A percentile compares a stretch with the other conserved stretches of the same genome.
These are phyloP conservation scores for Alternaria arborescens DNA, from an alignment of 2,329 filamentous ascomycete genomes.

Conservation along the genomic window DNA sequence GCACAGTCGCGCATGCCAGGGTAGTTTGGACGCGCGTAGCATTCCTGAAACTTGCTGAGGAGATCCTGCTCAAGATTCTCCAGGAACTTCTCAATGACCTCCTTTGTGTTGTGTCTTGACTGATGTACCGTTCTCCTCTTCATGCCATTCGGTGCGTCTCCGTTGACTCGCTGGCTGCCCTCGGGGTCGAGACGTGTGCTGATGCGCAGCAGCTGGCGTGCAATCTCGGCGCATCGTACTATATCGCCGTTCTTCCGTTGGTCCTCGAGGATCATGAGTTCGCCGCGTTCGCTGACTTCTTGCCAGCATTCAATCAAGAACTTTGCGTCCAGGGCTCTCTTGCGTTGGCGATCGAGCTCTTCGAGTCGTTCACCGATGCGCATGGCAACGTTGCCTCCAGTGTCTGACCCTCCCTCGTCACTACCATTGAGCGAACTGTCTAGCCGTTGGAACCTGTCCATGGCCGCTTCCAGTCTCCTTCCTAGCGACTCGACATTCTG, in stretches of 20 bases:
- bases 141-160: conserved; percentile 59
- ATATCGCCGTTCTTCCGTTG: conserved; percentile 89
- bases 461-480: conserved; percentile 88
- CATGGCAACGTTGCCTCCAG: conserved; percentile 86
- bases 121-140: conserved; percentile 44
- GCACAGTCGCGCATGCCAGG: conserved; percentile 98
- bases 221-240: conserved; percentile 91
- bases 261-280: conserved; percentile 86
- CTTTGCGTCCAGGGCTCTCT: conserved; percentile 88
- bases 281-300: conserved; percentile 89
- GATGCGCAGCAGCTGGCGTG: conserved; percentile 90
- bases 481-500: conserved; percentile 88
- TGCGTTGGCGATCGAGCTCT: conserved; percentile 90
- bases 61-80: conserved; percentile 96
- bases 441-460: conserved; percentile 88
- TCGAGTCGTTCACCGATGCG: conserved; percentile 94
- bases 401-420: conserved; percentile 62
- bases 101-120: conserved; percentile 73
- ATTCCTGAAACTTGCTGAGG: conserved; percentile 95
- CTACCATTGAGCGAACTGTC: conserved; percentile 80
- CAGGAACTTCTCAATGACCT: conserved; percentile 95
- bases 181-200: conserved; percentile 86
- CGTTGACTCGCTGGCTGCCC: conserved; percentile 60
- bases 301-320: conserved; percentile 98
- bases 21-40: conserved; percentile 93